These are phyloP conservation scores for Lomentospora prolificans DNA, from an alignment of 2,329 filamentous ascomycete species.

Conservation along the genomic window DNA sequence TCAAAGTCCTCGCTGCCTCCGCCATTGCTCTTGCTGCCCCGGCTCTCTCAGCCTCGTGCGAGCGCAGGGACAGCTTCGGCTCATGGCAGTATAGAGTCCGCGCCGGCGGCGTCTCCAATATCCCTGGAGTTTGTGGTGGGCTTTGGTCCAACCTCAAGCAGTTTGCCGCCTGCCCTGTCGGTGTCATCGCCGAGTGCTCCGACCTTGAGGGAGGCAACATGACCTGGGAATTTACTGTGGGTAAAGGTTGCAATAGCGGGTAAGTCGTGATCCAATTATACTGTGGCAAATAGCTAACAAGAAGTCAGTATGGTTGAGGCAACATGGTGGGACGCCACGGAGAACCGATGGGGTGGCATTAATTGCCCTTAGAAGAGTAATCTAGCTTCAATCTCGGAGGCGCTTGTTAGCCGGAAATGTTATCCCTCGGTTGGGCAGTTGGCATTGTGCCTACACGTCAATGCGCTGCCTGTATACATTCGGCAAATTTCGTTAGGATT, in stretches of 20 bases:
- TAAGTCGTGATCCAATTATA: neutral
- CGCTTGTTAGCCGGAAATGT: neutral
- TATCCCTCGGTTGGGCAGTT: neutral
- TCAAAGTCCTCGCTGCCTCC: neutral
- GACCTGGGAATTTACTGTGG: neutral
- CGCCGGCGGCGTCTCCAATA: neutral
- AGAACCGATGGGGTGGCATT: neutral
- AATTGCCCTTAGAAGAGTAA: neutral
- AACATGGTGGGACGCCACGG: neutral
- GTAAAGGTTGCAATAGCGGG: neutral
- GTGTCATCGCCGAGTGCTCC: neutral
- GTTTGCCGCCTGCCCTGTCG: neutral
- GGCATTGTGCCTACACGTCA: neutral
- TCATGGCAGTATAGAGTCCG: neutral
- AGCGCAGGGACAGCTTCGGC: neutral
- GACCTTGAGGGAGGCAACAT: neutral
- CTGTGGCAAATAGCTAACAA: neutral
- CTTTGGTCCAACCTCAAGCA: neutral
- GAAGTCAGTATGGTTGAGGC: neutral
- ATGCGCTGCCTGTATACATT: no score
- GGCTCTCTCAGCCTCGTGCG: neutral
- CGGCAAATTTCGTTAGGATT: no score
- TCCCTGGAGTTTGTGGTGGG: neutral
- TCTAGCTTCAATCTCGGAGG: neutral
- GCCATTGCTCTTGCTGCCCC: neutral